Evolutionary conservation across 768 basidiomycete species (phyloP).

Genomic region (Suillus clintonianus): DNA sequence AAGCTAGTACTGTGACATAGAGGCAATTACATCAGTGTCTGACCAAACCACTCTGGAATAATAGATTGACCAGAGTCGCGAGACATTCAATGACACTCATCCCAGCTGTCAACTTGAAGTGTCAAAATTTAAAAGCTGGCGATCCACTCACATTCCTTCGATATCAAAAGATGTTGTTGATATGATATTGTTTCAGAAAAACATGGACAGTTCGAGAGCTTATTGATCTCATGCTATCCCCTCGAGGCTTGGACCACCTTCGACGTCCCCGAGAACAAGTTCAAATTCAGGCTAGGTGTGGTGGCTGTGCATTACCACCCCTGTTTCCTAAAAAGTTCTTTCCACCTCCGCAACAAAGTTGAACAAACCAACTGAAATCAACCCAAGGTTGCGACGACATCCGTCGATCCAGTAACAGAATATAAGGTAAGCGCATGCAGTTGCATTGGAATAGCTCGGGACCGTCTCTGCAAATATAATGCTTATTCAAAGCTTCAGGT

Average conservation of each 20-base stretch:
- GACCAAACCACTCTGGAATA: not conserved
- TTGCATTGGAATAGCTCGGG: no score
- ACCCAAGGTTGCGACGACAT: slow-evolving; percentile 6
- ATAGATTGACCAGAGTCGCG: not conserved
- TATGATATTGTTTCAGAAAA: not conserved
- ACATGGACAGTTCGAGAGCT: not conserved
- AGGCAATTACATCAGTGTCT: no score
- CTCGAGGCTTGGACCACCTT: not conserved
- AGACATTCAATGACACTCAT: not conserved
- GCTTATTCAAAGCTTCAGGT: no score
- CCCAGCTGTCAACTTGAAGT: not conserved
- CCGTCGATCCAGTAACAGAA: slow-evolving; percentile 7
- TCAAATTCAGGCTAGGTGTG: not conserved
- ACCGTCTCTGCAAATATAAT: no score
- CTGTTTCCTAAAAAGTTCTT: no score
- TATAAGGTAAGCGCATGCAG: no score
- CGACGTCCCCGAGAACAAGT: not conserved
- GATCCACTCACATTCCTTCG: not conserved
- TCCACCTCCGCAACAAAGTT: not conserved
- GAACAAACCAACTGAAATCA: slow-evolving; percentile 7
- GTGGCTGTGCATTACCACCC: not conserved
- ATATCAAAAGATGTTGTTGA: not conserved
- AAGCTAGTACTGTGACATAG: not conserved
- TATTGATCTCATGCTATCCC: not conserved
- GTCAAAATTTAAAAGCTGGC: not conserved